Evolutionary conservation across 768 basidiomycete genomes (phyloP), one percentile per base, ranked within the genome.

Genomic region (Botryobasidium botryosum): DNA sequence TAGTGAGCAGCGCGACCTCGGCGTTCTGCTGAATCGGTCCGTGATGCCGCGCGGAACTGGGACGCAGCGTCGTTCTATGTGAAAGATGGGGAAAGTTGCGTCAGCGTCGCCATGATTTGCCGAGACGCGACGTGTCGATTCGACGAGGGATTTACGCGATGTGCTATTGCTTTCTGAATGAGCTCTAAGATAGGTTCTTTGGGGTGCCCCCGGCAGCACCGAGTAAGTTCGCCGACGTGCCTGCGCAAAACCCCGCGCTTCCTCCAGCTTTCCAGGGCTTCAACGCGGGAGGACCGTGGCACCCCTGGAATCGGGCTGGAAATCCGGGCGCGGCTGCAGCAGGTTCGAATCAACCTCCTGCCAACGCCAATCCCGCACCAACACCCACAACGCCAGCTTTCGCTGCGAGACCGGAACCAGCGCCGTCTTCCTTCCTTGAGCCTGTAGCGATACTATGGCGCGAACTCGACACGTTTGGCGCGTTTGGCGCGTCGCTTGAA

Each of bases 311-410:
- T 5, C 35, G 33, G 43, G 23, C 42, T 27, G 39, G 64, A 27
- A 18, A 46, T 49, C 7, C 55, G 53, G 23, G 56, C 55, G 21
- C 61, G 45, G 44, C 52, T 54, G 20, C 37, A 17, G 15, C n/a
- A 32, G 40, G 49, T 5, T 38, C 33, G 17, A 40, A 51, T 8
- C 42, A 47, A 26, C 6, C 49, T 38, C 17, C 37, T 5, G 10
- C 38, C 23, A 35, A 5, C n/a, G 40, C 23, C 38, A 15, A 50
- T 21, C 45, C 49, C 28, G 40, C 52, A 21, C 31, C 51, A 35
- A 27, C 53, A 64, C 21, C 67, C 64, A 35, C 44, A 17, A 33
- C 32, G 40, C 40, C 46, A 44, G 33, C 50, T 46, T 4, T 52
- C 46, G 43, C 51, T 36, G 17, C 50, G 32, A 20, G 46, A 46